Base-by-base conservation (phyloP, 352 stramenopile genomes). In the Pelagophyceae sp. region DNA sequence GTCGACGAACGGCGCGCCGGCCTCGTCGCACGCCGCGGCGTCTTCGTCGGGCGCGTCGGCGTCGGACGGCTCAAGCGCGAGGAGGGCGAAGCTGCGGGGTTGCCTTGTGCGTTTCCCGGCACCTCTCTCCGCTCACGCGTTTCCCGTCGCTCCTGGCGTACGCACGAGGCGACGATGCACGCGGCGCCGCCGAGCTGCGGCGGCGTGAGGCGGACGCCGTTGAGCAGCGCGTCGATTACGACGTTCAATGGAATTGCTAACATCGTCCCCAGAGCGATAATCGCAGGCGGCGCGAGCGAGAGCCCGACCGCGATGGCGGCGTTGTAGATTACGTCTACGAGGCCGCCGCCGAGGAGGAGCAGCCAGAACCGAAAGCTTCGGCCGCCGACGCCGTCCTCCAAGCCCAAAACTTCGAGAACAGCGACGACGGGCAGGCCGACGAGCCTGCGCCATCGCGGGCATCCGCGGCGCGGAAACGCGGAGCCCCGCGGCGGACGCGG, bases 311-410 rank as follows among this genome's bases (percentile, higher is more conserved):
- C 67, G 67, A 74, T 74, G 35, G 33, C 1, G 15, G 27, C 20
- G 67, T 74, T 74, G 67, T 74, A 74, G 33, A 54, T 23, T 11
- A 74, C 67, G 67, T 74, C 67, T 33, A 74, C n/a, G 67, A 27
- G 5, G 38, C 67, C 67, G 35, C 67, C 67, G 35, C 35, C 67
- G 67, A 74, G 15, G 20, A 74, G 19, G 33, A 54, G 6, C 1
- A 11, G 11, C 67, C 67, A 74, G 17, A 2, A 0, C 2, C 67
- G 35, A 11, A 37, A 37, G 17, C 15, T 0, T 0, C 6, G 25
- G 17, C 58, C 67, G 33, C 27, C 2, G 35, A 33, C 33, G 5
- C 35, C 23, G 15, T 11, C 23, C 58, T 67, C 23, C 45, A 11
- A 54, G 45, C 45, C 45, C 11, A 54, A 23, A 23, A 23, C 61